Conservation (phyloP, 176 grass and related monocot genomes). For the Oryza punctata region DNA sequence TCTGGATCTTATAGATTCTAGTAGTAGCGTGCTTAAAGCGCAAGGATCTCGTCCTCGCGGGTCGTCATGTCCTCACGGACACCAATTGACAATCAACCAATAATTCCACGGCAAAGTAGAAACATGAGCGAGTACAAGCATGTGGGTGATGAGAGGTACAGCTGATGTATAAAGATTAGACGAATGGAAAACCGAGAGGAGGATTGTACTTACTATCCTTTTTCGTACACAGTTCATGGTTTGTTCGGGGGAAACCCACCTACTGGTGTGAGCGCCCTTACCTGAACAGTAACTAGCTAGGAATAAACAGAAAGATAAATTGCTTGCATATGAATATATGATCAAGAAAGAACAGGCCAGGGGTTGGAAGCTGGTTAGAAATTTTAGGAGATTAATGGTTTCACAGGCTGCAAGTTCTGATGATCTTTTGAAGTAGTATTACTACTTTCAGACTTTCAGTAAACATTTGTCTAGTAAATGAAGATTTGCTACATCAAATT, state of each 20-base stretch:
- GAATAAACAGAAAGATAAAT: neutral
- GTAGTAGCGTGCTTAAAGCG: neutral
- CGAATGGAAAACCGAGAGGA: neutral
- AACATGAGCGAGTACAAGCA: constrained; percentile 12
- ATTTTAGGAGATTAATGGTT: neutral
- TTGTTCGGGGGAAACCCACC: neutral
- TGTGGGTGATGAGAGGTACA: neutral
- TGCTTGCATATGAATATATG: neutral
- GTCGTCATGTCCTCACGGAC: constrained; percentile 16
- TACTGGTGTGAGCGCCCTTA: neutral
- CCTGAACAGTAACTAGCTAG: neutral
- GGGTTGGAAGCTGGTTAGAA: neutral
- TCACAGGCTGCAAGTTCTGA: neutral
- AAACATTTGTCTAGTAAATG: neutral
- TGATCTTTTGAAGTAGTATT: too few species aligned
- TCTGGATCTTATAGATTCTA: neutral
- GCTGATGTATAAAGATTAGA: neutral
- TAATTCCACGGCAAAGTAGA: neutral
- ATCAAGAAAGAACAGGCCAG: neutral
- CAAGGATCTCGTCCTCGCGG: neutral
- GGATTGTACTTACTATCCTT: neutral
- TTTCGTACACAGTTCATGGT: neutral
- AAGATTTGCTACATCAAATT: neutral
- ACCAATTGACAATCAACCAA: constrained; percentile 1
- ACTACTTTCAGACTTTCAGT: neutral